Percentiles rank a stretch among this genome's conserved stretches.
Conservation (phyloP, 768 basidiomycete genomes). For the Suillus hirtellus region DNA sequence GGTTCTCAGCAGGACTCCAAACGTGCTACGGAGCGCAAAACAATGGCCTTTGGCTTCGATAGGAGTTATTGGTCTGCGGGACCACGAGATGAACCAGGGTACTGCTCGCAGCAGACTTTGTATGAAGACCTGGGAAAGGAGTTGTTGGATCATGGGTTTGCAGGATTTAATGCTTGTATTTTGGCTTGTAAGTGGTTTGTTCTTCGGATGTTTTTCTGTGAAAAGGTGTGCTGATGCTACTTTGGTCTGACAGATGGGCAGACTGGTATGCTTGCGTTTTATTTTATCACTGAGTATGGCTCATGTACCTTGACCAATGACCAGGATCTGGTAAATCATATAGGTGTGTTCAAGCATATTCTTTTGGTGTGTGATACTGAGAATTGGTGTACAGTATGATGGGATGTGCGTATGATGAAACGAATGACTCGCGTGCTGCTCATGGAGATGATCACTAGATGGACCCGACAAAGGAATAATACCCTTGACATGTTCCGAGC, state of each 20-base stretch:
- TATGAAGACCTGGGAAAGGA: constrained; percentile 95
- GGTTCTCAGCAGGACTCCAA: constrained; percentile 69
- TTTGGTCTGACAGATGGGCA: constrained; percentile 58
- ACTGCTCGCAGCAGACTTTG: constrained; percentile 92
- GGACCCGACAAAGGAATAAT: constrained; percentile 97
- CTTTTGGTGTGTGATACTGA: background rate
- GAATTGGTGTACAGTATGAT: constrained; percentile 67
- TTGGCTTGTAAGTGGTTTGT: constrained; percentile 81
- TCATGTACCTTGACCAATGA: constrained; percentile 36
- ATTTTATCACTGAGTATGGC: constrained; percentile 10
- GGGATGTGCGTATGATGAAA: constrained; percentile 68
- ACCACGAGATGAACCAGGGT: constrained; percentile 81
- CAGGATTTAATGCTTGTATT: constrained; percentile 98
- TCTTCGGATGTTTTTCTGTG: constrained; percentile 10
- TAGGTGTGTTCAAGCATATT: constrained; percentile 52
- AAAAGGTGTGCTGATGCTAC: constrained; percentile 1
- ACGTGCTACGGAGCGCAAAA: constrained; percentile 87
- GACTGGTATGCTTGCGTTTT: constrained; percentile 56
- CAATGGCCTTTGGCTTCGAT: constrained; percentile 92
- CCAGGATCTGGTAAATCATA: constrained; percentile 91
- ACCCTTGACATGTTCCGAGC: constrained; percentile 89
- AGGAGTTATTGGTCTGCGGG: constrained; percentile 98
- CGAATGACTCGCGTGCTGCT: constrained; percentile 10
- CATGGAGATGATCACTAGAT: constrained; percentile 47
- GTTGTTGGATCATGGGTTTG: constrained; percentile 91